Percentiles rank a stretch among this genome's conserved stretches.
Evolutionary conservation across 257 asterid genomes (phyloP).

Genomic region (Solanum bulbocastanum): DNA sequence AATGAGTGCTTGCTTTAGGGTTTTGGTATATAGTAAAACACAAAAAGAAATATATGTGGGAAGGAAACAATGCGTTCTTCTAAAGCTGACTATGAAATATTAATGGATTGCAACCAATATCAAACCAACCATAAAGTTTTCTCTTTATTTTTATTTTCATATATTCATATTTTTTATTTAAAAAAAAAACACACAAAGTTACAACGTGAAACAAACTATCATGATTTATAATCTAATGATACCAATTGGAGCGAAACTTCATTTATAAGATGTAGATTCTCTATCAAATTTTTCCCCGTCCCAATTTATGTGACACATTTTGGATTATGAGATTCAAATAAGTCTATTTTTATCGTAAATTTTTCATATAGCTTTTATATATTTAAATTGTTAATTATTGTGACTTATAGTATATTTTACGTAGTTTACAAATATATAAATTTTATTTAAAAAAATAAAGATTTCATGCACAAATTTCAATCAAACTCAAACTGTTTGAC

Average conservation of each 20-base stretch:
- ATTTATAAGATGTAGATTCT: background rate
- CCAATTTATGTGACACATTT: too few relatives aligned
- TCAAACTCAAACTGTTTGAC: background rate
- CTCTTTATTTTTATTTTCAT: background rate
- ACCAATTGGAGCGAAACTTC: background rate
- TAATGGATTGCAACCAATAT: slow-evolving; percentile 6
- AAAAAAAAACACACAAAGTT: background rate
- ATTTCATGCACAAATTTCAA: accelerated
- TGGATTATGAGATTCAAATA: too few relatives aligned
- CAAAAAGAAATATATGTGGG: slow-evolving; percentile 43
- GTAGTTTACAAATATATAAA: too few relatives aligned
- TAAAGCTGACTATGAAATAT: slow-evolving; percentile 39
- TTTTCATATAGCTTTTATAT: too few relatives aligned
- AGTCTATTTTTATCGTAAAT: too few relatives aligned
- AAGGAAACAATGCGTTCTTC: slow-evolving; percentile 64
- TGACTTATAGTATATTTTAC: background rate
- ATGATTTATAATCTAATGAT: background rate
- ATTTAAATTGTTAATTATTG: too few relatives aligned
- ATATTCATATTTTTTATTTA: background rate
- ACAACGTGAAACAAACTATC: background rate
- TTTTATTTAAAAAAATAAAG: too few relatives aligned
- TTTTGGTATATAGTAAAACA: slow-evolving; percentile 27
- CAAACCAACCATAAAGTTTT: background rate
- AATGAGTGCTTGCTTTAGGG: slow-evolving; percentile 58
- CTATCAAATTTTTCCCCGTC: background rate